Evolutionary conservation across 1,284 basidiomycete species (phyloP), one percentile per base, ranked within the genome.

Genomic region (Cronartium quercuum): DNA sequence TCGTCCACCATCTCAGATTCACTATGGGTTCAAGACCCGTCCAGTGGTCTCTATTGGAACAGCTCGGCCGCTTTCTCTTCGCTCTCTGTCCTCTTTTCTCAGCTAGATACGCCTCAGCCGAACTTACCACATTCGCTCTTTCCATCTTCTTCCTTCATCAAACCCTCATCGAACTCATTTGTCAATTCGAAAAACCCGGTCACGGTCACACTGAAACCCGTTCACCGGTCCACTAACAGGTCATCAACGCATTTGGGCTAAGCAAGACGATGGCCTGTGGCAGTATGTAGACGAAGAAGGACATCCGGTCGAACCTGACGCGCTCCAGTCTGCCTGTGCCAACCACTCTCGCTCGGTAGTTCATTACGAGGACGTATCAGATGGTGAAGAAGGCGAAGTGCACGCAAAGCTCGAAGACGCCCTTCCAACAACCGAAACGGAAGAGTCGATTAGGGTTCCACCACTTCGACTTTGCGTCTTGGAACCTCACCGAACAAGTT

Each of bases 31-130:
- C 42, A 51, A 21, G 69, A 71, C 24, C 44, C 61, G 29, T 37
- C 35, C 13, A 71, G 41, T 71, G 69, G 69, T 62, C 69, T 71
- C 44, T 71, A 64, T 18, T 71, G 69, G 69, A 71, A 71, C 60
- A 71, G 69, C 69, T 71, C 69, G 69, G 69, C 69, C 69, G 35
- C 40, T 44, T 62, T 69, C 21, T 24, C 37, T 41, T 35, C 6
- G 37, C 4, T 41, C 13, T 63, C 9, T 34, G 12, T 63, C 12
- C 6, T 21, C 10, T 13, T 29, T 40, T 13, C 34, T 29, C 21
- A 15, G 18, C 58, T 57, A 37, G 58, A 34, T 61, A 18, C 18
- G 38, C 35, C 37, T 69, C 40, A n/a, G 24, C 24, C 38, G 37
- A 37, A 38, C n/a, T 62, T 57, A 35, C 21, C 10, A 51, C 18